These are phyloP conservation scores for Haematococcus lacustris DNA, from an alignment of 139 green algal genomes.

Conservation along the genomic window DNA sequence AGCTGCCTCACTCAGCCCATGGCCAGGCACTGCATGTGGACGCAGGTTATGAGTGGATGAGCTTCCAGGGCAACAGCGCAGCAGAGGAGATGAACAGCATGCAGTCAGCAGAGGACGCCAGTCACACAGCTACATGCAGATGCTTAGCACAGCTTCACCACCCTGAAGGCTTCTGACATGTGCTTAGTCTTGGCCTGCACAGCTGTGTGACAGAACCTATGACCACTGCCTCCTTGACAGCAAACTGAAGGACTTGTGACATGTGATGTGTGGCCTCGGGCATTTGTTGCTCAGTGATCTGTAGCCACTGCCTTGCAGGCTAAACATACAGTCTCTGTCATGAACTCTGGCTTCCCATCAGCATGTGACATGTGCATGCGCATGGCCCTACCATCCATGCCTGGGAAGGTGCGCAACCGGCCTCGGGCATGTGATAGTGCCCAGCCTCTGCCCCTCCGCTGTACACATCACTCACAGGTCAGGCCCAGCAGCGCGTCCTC, in stretches of 20 bases:
- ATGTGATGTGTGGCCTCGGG: too few relatives aligned
- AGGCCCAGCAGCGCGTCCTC: conserved; percentile 33
- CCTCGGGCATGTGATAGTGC: too few relatives aligned
- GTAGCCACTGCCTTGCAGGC: neutral
- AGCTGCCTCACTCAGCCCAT: neutral
- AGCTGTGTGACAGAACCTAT: too few relatives aligned
- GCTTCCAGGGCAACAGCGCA: neutral
- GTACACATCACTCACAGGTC: conserved; percentile 2
- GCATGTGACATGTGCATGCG: neutral
- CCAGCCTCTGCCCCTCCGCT: too few relatives aligned
- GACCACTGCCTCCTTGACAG: too few relatives aligned
- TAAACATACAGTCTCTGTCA: neutral
- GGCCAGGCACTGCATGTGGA: neutral
- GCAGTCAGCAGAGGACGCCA: neutral
- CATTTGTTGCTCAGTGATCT: neutral
- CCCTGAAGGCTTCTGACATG: neutral
- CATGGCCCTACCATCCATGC: neutral
- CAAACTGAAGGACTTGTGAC: too few relatives aligned
- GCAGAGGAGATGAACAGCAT: neutral
- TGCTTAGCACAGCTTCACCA: neutral
- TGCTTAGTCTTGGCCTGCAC: too few relatives aligned
- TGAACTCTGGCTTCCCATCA: neutral
- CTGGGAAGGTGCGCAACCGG: neutral
- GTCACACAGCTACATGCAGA: neutral
- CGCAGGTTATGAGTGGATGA: conserved; percentile 14